These are phyloP conservation scores for Quercus suber DNA, from an alignment of 306 rosid genomes.

Conservation along the genomic window DNA sequence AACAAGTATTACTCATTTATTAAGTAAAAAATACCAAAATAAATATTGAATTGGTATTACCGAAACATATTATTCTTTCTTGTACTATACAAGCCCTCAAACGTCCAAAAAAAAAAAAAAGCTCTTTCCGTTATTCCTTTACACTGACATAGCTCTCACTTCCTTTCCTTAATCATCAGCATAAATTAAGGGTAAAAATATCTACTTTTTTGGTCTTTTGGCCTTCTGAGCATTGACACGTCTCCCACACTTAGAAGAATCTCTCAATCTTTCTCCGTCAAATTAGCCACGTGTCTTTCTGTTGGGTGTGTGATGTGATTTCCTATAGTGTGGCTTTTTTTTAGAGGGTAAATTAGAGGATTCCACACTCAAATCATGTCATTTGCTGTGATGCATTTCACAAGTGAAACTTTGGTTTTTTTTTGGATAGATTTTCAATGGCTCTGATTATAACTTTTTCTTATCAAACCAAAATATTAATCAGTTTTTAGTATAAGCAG, in stretches of 20 bases:
- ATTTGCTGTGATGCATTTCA: too few species aligned
- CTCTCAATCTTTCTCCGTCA: not conserved
- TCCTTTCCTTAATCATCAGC: slow-evolving; percentile 10
- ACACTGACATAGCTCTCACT: not conserved
- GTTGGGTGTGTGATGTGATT: not conserved
- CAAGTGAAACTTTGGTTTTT: too few species aligned
- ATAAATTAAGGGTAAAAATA: not conserved
- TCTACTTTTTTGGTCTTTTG: not conserved
- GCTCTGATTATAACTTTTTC: rapidly evolving
- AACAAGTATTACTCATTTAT: too few species aligned
- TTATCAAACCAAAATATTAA: rapidly evolving
- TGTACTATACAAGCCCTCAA: not conserved
- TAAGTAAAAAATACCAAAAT: too few species aligned
- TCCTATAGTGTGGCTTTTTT: not conserved
- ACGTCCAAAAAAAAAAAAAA: not conserved
- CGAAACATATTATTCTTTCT: too few species aligned
- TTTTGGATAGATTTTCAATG: too few species aligned
- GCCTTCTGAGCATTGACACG: slow-evolving; percentile 3
- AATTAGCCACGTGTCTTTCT: not conserved
- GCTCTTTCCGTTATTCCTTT: not conserved
- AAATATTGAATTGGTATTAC: too few species aligned
- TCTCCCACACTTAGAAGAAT: not conserved
- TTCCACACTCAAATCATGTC: too few species aligned
- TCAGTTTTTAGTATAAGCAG: rapidly evolving
- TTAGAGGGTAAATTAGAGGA: too few species aligned